Evolutionary conservation across 371 early-diverging fungal genomes (phyloP).

Genomic region (Coemansia sp.): DNA sequence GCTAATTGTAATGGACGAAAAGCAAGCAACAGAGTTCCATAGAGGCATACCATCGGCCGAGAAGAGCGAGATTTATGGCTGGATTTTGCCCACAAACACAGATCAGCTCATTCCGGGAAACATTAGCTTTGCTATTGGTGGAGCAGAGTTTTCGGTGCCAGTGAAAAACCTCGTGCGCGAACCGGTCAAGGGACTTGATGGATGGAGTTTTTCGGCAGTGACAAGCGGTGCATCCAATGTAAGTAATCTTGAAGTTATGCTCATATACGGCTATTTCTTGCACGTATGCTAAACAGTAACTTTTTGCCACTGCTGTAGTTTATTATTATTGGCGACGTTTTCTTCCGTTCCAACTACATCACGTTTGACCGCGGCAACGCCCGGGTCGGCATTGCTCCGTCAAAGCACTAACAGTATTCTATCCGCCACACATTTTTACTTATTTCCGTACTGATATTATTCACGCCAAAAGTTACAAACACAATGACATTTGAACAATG

Average conservation of each 20-base stretch:
- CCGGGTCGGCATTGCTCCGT: slow-evolving; percentile 56
- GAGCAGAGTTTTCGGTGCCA: slow-evolving; percentile 52
- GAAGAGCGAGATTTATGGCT: slow-evolving; percentile 48
- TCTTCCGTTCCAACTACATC: slow-evolving; percentile 58
- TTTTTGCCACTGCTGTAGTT: slow-evolving; percentile 24
- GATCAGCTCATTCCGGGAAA: slow-evolving; percentile 36
- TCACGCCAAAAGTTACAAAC: background rate
- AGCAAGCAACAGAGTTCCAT: slow-evolving; percentile 52
- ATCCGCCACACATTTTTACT: background rate
- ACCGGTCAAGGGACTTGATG: slow-evolving; percentile 49
- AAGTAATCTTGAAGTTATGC: slow-evolving; percentile 5
- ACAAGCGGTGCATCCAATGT: slow-evolving; percentile 46
- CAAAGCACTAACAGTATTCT: slow-evolving; percentile 27
- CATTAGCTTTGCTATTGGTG: slow-evolving; percentile 52
- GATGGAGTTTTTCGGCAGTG: slow-evolving; percentile 51
- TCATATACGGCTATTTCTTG: background rate
- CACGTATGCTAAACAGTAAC: background rate
- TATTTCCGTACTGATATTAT: background rate
- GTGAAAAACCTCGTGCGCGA: slow-evolving; percentile 54
- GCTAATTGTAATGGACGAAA: slow-evolving; percentile 56
- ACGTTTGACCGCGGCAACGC: slow-evolving; percentile 56
- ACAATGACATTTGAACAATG: background rate
- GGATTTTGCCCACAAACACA: slow-evolving; percentile 49
- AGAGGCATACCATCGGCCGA: slow-evolving; percentile 44
- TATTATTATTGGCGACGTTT: slow-evolving; percentile 57